phyloP scores from a whole-genome alignment of 352 stramenopile genomes.

The Phytophthora pinifolia region DNA sequence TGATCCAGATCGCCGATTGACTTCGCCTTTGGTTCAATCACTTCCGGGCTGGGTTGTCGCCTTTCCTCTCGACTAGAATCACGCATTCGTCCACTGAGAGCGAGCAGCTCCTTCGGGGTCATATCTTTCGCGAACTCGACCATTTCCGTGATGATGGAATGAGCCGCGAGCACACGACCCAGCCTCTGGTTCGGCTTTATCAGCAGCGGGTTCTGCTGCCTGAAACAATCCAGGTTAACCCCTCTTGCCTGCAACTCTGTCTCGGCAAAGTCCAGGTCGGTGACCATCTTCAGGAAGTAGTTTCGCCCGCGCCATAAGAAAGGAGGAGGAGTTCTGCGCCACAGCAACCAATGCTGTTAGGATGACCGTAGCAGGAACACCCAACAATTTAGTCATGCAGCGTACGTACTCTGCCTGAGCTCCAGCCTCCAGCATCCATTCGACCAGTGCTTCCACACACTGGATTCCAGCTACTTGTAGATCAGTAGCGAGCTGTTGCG shows the following conservation, averaged over 20 bases:
- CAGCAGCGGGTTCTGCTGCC: constrained; percentile 54
- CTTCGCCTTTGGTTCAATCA: neutral
- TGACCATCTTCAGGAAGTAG: constrained; percentile 77
- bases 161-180: constrained; percentile 63
- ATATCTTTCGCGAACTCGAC: constrained; percentile 43
- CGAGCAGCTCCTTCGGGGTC: constrained; percentile 31
- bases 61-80: constrained; percentile 12
- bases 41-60: neutral
- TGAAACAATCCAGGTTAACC: constrained; percentile 59
- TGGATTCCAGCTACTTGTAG: constrained; percentile 68
- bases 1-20: neutral
- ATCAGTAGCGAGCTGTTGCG: constrained; percentile 64
- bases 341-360: constrained; percentile 11
- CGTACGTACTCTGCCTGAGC: constrained; percentile 61
- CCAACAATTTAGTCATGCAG: neutral
- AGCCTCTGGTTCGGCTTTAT: constrained; percentile 72
- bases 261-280: constrained; percentile 70
- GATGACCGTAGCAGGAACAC: neutral
- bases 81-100: constrained; percentile 22
- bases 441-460: constrained; percentile 74
- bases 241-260: constrained; percentile 50
- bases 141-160: constrained; percentile 79
- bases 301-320: constrained; percentile 76
- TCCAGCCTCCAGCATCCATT: constrained; percentile 81
- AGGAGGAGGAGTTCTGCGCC: constrained; percentile 49